Evolutionary conservation across 495 filamentous ascomycete genomes (phyloP), one percentile per base, ranked within the genome.

Genomic region (Neurospora sp.): DNA sequence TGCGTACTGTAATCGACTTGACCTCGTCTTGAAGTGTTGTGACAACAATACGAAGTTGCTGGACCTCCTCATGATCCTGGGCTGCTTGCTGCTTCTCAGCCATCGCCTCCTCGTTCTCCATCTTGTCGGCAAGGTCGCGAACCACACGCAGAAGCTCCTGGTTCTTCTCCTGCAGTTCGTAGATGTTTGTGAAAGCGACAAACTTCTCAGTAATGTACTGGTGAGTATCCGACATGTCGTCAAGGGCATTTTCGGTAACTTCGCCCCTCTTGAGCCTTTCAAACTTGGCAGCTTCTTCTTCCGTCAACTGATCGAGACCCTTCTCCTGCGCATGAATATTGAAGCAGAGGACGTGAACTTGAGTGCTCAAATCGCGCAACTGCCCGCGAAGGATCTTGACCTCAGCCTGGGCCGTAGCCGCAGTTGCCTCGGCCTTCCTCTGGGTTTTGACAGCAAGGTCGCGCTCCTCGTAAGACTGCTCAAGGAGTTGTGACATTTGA

Each of bases 161-260:
- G 74, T 99, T 98, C 83, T 97, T 91, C 69, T 92, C 89, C 76
- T 98, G 94, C 35, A 99, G 87, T 70, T 98, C 92, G 66, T 86
- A 87, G 59, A 97, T 88, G 76, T 92, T 89, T 71, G 91, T 92
- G 88, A 96, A 98, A 1, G 91, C 89, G 6, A 91, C 90, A 3
- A 98, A 84, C 40, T 92, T 90, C 72, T 93, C 86, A 74, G 91
- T 94, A 75, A 99, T 98, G 81, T 96, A 91, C 38, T 89, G 90
- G 73, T 93, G 91, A 12, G 94, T 97, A 71, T 93, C 89, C 16
- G 89, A 91, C 53, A 92, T 83, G 71, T 91, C 92, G 10, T 93
- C 90, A 18, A 92, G 83, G 2, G 85, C 84, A 61, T 90, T 86
- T 16, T 89, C 88, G 68, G 83, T 82, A 48, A 91, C 75, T 71